These are phyloP conservation scores for Naematelia encephala DNA, from an alignment of 768 basidiomycete species.

Conservation along the genomic window DNA sequence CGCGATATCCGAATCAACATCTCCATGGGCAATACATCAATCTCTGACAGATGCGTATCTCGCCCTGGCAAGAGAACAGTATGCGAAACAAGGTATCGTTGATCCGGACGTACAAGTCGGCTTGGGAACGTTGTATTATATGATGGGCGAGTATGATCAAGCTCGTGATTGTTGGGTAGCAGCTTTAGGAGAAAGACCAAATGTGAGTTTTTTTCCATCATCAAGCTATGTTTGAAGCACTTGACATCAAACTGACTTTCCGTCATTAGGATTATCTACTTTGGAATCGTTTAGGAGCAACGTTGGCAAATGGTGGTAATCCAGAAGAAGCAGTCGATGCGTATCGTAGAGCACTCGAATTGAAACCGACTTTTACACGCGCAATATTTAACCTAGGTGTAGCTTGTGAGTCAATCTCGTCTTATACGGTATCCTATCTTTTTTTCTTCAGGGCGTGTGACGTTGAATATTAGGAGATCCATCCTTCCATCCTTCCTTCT, in stretches of 20 bases:
- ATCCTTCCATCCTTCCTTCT: constrained; percentile 1
- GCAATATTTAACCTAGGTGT: constrained; percentile 98
- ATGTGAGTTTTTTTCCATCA: constrained; percentile 53
- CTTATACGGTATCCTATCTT: too few relatives aligned
- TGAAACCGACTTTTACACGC: constrained; percentile 92
- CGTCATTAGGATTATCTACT: constrained; percentile 72
- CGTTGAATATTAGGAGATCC: not conserved
- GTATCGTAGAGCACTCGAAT: constrained; percentile 81
- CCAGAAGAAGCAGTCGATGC: constrained; percentile 78
- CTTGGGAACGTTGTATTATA: constrained; percentile 88
- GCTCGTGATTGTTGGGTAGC: constrained; percentile 94
- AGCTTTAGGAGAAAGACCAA: constrained; percentile 74
- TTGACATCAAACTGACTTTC: not conserved
- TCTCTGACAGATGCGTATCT: constrained; percentile 80
- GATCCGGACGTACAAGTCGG: constrained; percentile 92
- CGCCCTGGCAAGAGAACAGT: constrained; percentile 75
- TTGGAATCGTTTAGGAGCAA: constrained; percentile 95
- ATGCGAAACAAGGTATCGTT: constrained; percentile 60
- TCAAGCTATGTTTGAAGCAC: too few relatives aligned
- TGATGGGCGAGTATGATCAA: constrained; percentile 74
- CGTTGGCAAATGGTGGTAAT: constrained; percentile 86
- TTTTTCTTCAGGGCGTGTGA: too few relatives aligned
- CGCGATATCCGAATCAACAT: constrained; percentile 17
- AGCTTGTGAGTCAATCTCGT: constrained; percentile 65
- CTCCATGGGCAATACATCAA: constrained; percentile 74